phyloP scores from a whole-genome alignment of 1,284 basidiomycete genomes.

The Rhodotorula sp. region DNA sequence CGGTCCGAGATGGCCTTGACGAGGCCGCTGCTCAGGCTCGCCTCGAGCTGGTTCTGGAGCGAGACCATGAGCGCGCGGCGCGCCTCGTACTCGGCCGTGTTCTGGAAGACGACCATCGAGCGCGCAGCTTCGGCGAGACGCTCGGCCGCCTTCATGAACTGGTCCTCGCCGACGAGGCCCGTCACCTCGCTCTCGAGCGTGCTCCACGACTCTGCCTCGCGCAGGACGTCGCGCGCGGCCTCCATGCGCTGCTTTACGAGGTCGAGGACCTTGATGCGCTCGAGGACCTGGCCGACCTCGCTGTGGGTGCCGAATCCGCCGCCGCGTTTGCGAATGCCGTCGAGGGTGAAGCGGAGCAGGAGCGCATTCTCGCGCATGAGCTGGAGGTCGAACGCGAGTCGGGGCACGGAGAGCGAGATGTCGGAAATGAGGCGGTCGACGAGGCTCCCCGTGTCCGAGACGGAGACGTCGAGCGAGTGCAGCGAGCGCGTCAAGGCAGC shows the following conservation, averaged over 20 bases:
- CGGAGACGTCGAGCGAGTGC: slow-evolving; percentile 73
- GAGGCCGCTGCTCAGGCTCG: slow-evolving; percentile 78
- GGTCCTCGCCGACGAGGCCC: slow-evolving; percentile 66
- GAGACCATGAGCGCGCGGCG: slow-evolving; percentile 79
- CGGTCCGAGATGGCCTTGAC: slow-evolving; percentile 75
- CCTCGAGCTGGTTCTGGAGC: slow-evolving; percentile 90
- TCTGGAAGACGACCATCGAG: slow-evolving; percentile 85
- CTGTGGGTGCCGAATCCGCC: slow-evolving; percentile 52
- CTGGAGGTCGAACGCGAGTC: slow-evolving; percentile 87
- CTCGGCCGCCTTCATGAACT: slow-evolving; percentile 81
- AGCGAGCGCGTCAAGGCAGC: slow-evolving; percentile 70
- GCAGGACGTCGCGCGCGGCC: slow-evolving; percentile 75
- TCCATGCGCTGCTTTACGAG: slow-evolving; percentile 82
- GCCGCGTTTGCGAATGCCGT: slow-evolving; percentile 44
- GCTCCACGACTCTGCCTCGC: slow-evolving; percentile 91
- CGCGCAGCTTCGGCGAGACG: slow-evolving; percentile 80
- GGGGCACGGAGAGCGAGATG: slow-evolving; percentile 80
- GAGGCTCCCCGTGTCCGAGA: slow-evolving; percentile 77
- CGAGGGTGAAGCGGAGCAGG: slow-evolving; percentile 60
- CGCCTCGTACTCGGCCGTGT: slow-evolving; percentile 79
- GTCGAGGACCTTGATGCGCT: slow-evolving; percentile 74
- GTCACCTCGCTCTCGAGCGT: slow-evolving; percentile 88
- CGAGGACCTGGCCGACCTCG: slow-evolving; percentile 60
- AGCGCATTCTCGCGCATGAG: slow-evolving; percentile 89
- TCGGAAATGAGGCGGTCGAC: slow-evolving; percentile 86